phyloP scores from a whole-genome alignment of 2,329 filamentous ascomycete species.

The Sarocladiaceae sp. region DNA sequence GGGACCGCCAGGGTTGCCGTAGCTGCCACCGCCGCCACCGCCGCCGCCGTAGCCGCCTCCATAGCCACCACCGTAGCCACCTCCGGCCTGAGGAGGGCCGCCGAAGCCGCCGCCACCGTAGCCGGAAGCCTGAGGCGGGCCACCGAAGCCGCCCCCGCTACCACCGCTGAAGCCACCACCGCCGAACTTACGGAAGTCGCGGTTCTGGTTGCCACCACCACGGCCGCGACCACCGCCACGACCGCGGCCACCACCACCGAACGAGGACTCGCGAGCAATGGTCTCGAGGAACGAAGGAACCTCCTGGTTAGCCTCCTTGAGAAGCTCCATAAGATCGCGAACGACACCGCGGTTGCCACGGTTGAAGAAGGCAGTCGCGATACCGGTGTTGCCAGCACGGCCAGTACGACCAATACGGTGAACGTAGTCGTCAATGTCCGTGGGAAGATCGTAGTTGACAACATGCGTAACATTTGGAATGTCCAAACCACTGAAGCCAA shows the following conservation, averaged over 20 bases:
- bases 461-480: slow-evolving; percentile 97
- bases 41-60: slow-evolving; percentile 33
- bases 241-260: slow-evolving; percentile 64
- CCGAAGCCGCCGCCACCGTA: slow-evolving; percentile 40
- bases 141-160: slow-evolving; percentile 26
- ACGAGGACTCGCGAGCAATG: slow-evolving; percentile 91
- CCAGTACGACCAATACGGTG: slow-evolving; percentile 99
- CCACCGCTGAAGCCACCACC: slow-evolving; percentile 45
- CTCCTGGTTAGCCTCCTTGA: slow-evolving; percentile 98
- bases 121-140: slow-evolving; percentile 24
- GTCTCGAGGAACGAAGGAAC: slow-evolving; percentile 91
- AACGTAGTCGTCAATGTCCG: slow-evolving; percentile 97
- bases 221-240: slow-evolving; percentile 47
- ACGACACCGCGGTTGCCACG: slow-evolving; percentile 98
- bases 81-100: slow-evolving; percentile 29
- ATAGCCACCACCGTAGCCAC: slow-evolving; percentile 32
- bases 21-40: slow-evolving; percentile 40
- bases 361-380: slow-evolving; percentile 99
- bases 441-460: slow-evolving; percentile 98
- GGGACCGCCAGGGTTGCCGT: slow-evolving; percentile 63
- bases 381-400: slow-evolving; percentile 98
- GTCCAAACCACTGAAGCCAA: slow-evolving; percentile 59
- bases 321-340: slow-evolving; percentile 89
- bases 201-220: slow-evolving; percentile 64
- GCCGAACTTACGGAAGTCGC: slow-evolving; percentile 82